phyloP scores from a whole-genome alignment of 1,284 basidiomycete species.

The Ustilago shanxiensis region DNA sequence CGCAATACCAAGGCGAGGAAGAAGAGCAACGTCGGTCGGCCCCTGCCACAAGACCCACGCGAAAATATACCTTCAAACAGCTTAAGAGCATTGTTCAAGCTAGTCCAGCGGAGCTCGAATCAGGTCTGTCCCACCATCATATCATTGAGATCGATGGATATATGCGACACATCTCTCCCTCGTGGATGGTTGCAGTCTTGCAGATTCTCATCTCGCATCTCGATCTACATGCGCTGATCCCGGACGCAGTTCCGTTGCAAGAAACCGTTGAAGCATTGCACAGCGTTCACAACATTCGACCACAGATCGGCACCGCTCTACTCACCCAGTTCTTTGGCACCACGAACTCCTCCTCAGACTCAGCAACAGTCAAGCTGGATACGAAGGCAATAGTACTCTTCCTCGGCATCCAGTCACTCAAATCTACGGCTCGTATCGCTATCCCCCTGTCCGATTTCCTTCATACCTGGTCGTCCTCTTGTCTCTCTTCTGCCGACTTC shows the following conservation, averaged over 20 bases:
- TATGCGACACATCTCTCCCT: slow-evolving; percentile 55
- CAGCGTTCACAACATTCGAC: slow-evolving; percentile 27
- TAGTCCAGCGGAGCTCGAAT: slow-evolving; percentile 53
- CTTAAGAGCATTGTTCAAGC: slow-evolving; percentile 65
- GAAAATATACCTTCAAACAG: slow-evolving; percentile 62
- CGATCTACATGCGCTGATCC: slow-evolving; percentile 55
- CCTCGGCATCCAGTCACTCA: slow-evolving; percentile 54
- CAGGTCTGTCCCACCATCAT: slow-evolving; percentile 49
- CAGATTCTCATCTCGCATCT: slow-evolving; percentile 57
- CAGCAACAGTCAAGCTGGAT: slow-evolving; percentile 36
- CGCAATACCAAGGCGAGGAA: slow-evolving; percentile 54
- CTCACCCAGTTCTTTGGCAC: slow-evolving; percentile 61
- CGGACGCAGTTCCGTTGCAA: slow-evolving; percentile 49
- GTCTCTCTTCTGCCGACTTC: slow-evolving; percentile 28
- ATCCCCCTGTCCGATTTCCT: slow-evolving; percentile 40
- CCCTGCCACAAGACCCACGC: slow-evolving; percentile 8
- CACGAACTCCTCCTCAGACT: not conserved
- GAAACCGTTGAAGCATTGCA: slow-evolving; percentile 45
- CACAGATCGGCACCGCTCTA: slow-evolving; percentile 50
- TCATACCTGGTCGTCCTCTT: slow-evolving; percentile 26
- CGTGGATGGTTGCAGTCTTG: slow-evolving; percentile 43
- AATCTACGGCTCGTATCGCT: slow-evolving; percentile 28
- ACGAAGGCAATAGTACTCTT: slow-evolving; percentile 43
- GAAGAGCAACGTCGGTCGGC: slow-evolving; percentile 26
- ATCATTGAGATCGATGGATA: slow-evolving; percentile 60